Conservation (phyloP, 495 filamentous ascomycete species). For the Neurospora sp. region DNA sequence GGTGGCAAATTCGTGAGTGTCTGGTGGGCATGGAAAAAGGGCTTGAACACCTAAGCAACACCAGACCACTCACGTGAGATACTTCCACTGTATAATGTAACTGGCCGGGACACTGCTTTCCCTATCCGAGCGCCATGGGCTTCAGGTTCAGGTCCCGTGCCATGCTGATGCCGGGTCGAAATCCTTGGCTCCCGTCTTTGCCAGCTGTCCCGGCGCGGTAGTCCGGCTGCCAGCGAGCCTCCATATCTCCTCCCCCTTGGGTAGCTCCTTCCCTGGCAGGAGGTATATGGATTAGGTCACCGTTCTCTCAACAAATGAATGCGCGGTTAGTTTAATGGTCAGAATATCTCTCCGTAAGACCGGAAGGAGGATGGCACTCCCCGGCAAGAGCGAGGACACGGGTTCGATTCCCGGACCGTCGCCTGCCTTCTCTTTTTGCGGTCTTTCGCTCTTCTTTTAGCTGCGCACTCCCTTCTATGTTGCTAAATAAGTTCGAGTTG, state of each 20-base stretch:
- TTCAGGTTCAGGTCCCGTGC: not conserved
- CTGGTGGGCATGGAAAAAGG: not conserved
- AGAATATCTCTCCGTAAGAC: not conserved
- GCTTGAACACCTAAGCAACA: not conserved
- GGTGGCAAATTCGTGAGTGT: not conserved
- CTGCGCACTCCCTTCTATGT: not conserved
- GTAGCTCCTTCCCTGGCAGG: not conserved
- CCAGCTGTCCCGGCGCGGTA: not conserved
- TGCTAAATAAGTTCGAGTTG: not conserved
- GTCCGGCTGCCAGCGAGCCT: not conserved
- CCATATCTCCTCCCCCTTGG: not conserved
- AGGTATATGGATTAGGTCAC: not conserved
- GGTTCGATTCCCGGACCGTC: not conserved
- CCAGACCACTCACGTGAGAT: not conserved
- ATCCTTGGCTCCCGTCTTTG: not conserved
- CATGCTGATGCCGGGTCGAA: not conserved
- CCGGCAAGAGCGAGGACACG: not conserved
- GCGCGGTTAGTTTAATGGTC: not conserved
- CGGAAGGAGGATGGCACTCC: not conserved
- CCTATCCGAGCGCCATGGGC: not conserved
- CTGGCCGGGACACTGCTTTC: not conserved
- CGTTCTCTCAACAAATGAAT: not conserved
- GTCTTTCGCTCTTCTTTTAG: not conserved
- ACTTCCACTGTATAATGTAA: not conserved
- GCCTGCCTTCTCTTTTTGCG: not conserved